Percentiles rank a stretch among this genome's conserved stretches.
Conservation (phyloP, 345 rosid genomes). For the Aethionema arabicum region DNA sequence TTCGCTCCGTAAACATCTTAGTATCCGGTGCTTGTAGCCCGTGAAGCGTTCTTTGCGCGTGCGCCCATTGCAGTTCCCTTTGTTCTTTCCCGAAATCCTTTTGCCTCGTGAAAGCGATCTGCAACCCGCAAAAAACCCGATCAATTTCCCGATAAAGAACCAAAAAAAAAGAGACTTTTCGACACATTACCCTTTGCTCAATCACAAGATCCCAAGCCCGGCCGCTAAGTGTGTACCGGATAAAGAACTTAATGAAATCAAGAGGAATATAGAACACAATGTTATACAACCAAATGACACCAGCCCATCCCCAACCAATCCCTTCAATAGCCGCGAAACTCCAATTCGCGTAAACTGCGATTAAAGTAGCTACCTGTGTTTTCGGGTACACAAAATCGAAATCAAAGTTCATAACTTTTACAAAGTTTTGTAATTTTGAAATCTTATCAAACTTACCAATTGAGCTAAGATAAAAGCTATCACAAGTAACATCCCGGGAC, state of each 20-base stretch:
- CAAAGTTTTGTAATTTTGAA: not conserved
- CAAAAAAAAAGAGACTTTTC: too few species aligned
- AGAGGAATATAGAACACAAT: constrained; percentile 50
- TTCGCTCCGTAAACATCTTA: constrained; percentile 40
- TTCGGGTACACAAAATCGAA: not conserved
- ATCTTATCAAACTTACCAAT: constrained; percentile 47
- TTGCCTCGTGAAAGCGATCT: constrained; percentile 59
- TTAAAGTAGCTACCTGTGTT: constrained; percentile 73
- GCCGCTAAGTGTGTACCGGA: constrained; percentile 52
- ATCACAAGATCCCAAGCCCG: constrained; percentile 64
- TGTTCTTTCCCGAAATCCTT: constrained; percentile 54
- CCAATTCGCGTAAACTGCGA: constrained; percentile 88
- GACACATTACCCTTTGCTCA: constrained; percentile 52
- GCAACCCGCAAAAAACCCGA: not conserved
- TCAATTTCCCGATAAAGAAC: too few species aligned
- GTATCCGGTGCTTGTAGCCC: constrained; percentile 55
- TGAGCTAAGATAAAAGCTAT: constrained; percentile 69
- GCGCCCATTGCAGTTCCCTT: constrained; percentile 59
- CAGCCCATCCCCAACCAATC: constrained; percentile 93
- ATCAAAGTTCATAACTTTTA: not conserved
- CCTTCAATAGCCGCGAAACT: constrained; percentile 66
- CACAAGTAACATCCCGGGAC: constrained; percentile 61
- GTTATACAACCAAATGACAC: constrained; percentile 60
- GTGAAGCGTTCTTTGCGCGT: constrained; percentile 56
- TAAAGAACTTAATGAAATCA: constrained; percentile 53